A percentile compares a stretch with the other conserved stretches of the same genome.
These are phyloP conservation scores for Coniferiporia sulphurascens DNA, from an alignment of 1,284 basidiomycete genomes.

Conservation along the genomic window DNA sequence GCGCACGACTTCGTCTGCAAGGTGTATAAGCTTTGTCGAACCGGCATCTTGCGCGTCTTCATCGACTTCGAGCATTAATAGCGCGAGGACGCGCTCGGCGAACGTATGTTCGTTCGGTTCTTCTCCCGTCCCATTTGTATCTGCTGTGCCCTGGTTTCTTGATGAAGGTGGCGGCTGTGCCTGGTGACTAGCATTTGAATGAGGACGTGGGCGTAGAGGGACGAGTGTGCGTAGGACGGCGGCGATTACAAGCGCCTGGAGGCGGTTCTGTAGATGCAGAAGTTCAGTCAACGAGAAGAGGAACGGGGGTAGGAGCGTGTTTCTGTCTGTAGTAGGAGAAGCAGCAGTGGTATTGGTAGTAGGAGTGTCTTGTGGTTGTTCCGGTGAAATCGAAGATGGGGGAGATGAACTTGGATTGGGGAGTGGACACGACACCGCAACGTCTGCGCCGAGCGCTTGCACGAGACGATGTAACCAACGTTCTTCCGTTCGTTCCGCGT, in stretches of 20 bases:
- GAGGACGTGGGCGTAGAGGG: constrained; percentile 31
- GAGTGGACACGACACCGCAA: constrained; percentile 42
- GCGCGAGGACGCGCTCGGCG: constrained; percentile 55
- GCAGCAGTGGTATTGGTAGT: neutral
- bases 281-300: constrained; percentile 51
- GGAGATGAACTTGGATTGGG: constrained; percentile 24
- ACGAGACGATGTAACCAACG: constrained; percentile 47
- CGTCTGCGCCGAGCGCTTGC: constrained; percentile 39
- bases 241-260: constrained; percentile 66
- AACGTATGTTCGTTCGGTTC: constrained; percentile 30
- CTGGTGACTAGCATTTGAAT: neutral
- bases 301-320: constrained; percentile 55
- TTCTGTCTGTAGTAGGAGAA: constrained; percentile 19
- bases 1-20: constrained; percentile 66
- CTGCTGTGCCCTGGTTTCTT: constrained; percentile 1
- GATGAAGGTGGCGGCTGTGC: constrained; percentile 10
- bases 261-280: constrained; percentile 56
- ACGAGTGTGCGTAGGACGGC: constrained; percentile 55
- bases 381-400: constrained; percentile 1
- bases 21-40: constrained; percentile 53
- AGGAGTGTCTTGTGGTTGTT: no score
- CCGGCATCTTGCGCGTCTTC: constrained; percentile 31
- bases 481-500: constrained; percentile 9
- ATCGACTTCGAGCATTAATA: constrained; percentile 55
- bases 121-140: constrained; percentile 19